These are phyloP conservation scores for Fraxinus pennsylvanica DNA, from an alignment of 257 asterid species.

Conservation along the genomic window DNA sequence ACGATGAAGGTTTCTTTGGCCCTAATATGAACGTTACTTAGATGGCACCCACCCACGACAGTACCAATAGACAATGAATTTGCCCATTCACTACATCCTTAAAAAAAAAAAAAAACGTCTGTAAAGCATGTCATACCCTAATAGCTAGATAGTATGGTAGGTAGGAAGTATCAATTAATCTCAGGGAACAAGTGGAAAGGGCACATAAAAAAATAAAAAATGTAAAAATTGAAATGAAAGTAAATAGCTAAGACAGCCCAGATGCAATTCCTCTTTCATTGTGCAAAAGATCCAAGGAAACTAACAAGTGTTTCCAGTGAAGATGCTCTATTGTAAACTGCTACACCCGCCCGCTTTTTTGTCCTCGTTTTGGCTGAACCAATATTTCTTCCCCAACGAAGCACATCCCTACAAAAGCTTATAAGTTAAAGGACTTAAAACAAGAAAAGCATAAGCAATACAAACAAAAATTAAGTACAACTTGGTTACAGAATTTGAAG, in stretches of 20 bases:
- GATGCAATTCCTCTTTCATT: neutral
- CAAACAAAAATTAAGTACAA: neutral
- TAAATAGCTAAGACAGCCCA: neutral
- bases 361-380: conserved; percentile 86
- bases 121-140: neutral
- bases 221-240: neutral
- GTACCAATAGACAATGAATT: neutral
- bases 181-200: neutral
- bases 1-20: neutral
- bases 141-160: neutral
- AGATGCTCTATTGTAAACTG: conserved; percentile 95
- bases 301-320: conserved; percentile 91
- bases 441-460: neutral
- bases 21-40: neutral
- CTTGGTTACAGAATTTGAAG: conserved; percentile 17
- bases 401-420: conserved; percentile 64
- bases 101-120: neutral
- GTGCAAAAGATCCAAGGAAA: conserved; percentile 25
- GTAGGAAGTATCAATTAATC: neutral
- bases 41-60: neutral
- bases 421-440: conserved; percentile 22
- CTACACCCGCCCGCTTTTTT: conserved; percentile 91
- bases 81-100: neutral
- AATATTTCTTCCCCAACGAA: conserved; percentile 94
- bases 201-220: neutral